phyloP scores from a whole-genome alignment of 2,329 filamentous ascomycete species.

The Pleurostoma richardsiae region DNA sequence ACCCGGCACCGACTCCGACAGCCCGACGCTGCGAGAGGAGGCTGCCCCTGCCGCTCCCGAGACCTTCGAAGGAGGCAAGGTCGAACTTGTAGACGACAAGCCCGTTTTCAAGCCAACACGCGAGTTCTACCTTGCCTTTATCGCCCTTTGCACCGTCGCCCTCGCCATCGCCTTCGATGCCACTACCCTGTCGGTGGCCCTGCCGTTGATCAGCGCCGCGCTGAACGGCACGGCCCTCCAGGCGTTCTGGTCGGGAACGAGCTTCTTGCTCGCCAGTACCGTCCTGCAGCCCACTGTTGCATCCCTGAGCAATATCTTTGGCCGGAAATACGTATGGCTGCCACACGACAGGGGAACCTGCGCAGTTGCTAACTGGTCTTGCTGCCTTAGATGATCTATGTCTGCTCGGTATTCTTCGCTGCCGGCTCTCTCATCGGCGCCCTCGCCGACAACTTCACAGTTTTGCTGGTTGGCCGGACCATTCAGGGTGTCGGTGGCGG shows the following conservation, averaged over 20 bases:
- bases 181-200: constrained; percentile 58
- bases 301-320: constrained; percentile 27
- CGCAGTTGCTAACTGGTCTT: no score
- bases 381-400: constrained; percentile 17
- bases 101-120: constrained; percentile 23
- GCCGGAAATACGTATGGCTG: constrained; percentile 20
- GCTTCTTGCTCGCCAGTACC: constrained; percentile 62
- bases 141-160: constrained; percentile 47
- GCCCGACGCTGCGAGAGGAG: constrained; percentile 2
- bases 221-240: constrained; percentile 51
- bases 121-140: constrained; percentile 41
- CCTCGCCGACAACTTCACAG: constrained; percentile 33
- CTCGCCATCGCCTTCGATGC: constrained; percentile 62
- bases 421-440: constrained; percentile 34
- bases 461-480: constrained; percentile 42
- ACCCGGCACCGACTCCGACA: constrained; percentile 3
- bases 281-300: constrained; percentile 49
- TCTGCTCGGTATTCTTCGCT: constrained; percentile 24
- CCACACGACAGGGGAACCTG: no score
- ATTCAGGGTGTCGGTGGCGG: constrained; percentile 48
- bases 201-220: constrained; percentile 47
- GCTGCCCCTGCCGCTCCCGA: neutral
- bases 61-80: constrained; percentile 5
- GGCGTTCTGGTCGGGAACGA: constrained; percentile 68
- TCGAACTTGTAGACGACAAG: constrained; percentile 12